Conservation (phyloP, 2,329 filamentous ascomycete genomes). For the Pseudogymnoascus sp. region DNA sequence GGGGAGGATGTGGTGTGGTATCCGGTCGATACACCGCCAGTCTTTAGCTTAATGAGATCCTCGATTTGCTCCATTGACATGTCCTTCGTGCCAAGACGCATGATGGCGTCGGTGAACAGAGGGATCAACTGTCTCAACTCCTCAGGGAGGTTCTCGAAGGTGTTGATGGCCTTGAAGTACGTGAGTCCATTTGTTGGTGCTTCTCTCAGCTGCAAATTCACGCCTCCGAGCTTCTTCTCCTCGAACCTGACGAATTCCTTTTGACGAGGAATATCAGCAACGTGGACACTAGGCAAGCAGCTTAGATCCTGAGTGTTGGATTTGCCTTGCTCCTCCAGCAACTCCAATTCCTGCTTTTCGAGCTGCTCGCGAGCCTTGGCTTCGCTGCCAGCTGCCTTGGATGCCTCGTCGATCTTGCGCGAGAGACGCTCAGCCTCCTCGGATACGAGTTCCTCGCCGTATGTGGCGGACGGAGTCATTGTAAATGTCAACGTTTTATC, state of each 20-base stretch:
- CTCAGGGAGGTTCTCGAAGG: conserved; percentile 69
- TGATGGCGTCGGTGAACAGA: conserved; percentile 83
- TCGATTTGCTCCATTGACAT: conserved; percentile 92
- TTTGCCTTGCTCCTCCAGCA: conserved; percentile 76
- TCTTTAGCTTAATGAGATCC: conserved; percentile 92
- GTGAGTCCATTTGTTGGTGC: conserved; percentile 92
- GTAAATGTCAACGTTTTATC: conserved; percentile 85
- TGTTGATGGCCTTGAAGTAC: conserved; percentile 86
- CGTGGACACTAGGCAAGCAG: conserved; percentile 79
- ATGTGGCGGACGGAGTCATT: conserved; percentile 78
- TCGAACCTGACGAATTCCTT: conserved; percentile 54
- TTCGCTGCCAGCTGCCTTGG: conserved; percentile 60
- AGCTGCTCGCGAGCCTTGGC: conserved; percentile 65
- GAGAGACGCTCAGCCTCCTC: conserved; percentile 73
- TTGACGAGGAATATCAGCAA: conserved; percentile 77
- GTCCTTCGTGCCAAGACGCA: conserved; percentile 82
- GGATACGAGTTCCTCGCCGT: conserved; percentile 61
- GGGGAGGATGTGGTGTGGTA: conserved; percentile 80
- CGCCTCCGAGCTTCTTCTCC: conserved; percentile 57
- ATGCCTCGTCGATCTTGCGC: conserved; percentile 63
- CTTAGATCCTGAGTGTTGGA: conserved; percentile 78
- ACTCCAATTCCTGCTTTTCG: conserved; percentile 67
- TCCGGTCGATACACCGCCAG: conserved; percentile 77
- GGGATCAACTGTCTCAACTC: conserved; percentile 80
- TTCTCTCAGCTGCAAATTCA: conserved; percentile 80